Base-by-base conservation (phyloP, 495 filamentous ascomycete species). In the Penicillium flavigenum region DNA sequence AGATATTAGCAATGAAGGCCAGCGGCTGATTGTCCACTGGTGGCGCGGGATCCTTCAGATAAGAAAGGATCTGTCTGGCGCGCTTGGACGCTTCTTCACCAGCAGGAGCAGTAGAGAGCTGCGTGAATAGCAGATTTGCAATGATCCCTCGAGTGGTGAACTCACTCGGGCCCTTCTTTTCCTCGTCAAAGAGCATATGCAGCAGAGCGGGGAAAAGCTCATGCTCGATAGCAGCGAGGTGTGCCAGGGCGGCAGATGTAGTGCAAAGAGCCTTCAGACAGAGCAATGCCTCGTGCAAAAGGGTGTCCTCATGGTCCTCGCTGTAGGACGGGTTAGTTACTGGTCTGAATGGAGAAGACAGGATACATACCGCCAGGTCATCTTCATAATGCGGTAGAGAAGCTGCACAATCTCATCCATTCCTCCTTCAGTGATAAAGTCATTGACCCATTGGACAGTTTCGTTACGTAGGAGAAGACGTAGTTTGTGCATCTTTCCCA, bases 211-310 rank as follows among this genome's bases (percentile, higher is more conserved):
- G 93, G 70, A 98, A 98, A 5, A 98, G 79, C 4, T 83, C 86
- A 39, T 75, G 72, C 61, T 94, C 90, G 63, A 97, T 88, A 4
- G 83, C 80, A 48, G 87, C 80, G n/a, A 98, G 84, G 61, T 91
- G 87, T 56, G 86, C 79, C 51, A 96, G 77, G 2, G 91, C 94
- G 26, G 88, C 77, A 17, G 87, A 91, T 4, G 92, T 96, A 16
- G 95, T 98, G 74, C 90, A 96, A 1, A 98, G 83, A 3, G 89
- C 94, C 73, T 98, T 98, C 20, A 98, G 81, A 64, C 95, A 98
- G 41, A 97, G 85, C 32, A 98, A 76, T 24, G 89, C 88, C 72
- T 98, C 94, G 60, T 98, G 93, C 12, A 98, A 81, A 19, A 98
- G 81, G 19, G 83, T 85, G 67, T 98, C 94, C 72, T 98, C 94